Base-by-base conservation (phyloP, 2,329 filamentous ascomycete species). In the Phoma sp. region DNA sequence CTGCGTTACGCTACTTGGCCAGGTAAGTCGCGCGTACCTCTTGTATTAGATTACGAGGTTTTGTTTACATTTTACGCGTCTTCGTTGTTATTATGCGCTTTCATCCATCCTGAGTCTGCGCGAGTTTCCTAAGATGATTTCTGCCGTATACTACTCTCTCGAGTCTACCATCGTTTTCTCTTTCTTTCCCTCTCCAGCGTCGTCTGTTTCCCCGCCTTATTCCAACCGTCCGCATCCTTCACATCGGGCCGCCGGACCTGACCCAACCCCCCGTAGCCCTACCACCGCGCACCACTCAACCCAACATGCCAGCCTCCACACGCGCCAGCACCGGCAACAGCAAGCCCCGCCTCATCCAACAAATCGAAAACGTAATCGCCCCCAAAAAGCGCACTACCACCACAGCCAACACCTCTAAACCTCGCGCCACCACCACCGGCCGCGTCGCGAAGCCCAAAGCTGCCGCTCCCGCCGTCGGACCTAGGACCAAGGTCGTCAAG, bases 271-370 rank as follows among this genome's bases (percentile, higher is more conserved):
- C n/a, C 25, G 9, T 23, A 54, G 46, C 29, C 21, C 21, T 12
- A 34, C 17, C 17, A 12, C 29, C 33, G 23, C 36, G 14, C 30
- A 12, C 33, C 7, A 11, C 25, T 14, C 17, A 6, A 20, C 17
- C 14, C 40, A 55, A 11, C 14, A 55, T 55, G 52, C 40, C 52
- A 30, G 46, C 52, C 28, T 49, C 52, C 15, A 55, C 52, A 23
- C 52, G 52, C 36, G 52, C 52, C 29, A 55, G 46, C 25, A 55
- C 52, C 9, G 61, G 61, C 26, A 60, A 61, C 74, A 79, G 80
- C 59, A 79, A 78, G 70, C 82, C 82, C 57, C 81, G 82, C 67
- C 73, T 84, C 68, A 78, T 84, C 68, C 69, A 75, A 55, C 73
- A 77, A 37, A 68, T 83, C 65, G 81, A 83, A 68, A 77, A 75